Evolutionary conservation across 2,329 filamentous ascomycete species (phyloP).

Genomic region (Exophiala aquamarina): DNA sequence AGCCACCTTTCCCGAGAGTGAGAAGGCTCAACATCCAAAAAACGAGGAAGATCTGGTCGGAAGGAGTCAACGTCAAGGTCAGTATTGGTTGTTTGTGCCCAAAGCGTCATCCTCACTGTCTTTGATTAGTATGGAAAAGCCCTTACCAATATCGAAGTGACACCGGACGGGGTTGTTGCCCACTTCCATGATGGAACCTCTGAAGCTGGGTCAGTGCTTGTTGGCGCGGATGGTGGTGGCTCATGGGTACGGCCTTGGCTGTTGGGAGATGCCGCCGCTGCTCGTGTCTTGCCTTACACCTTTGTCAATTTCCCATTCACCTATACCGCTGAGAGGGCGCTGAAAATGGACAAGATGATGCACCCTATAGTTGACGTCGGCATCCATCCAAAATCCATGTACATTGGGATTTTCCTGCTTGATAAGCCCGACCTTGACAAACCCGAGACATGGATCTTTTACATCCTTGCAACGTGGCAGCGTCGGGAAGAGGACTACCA

Average conservation of each 20-base stretch:
- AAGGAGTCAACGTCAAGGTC: slow-evolving; percentile 32
- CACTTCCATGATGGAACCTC: slow-evolving; percentile 25
- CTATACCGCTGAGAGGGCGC: slow-evolving; percentile 22
- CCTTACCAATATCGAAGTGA: slow-evolving; percentile 17
- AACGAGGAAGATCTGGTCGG: slow-evolving; percentile 34
- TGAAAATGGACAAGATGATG: slow-evolving; percentile 26
- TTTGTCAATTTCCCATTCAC: slow-evolving; percentile 23
- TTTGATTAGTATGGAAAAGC: slow-evolving; percentile 19
- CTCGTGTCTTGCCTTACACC: slow-evolving; percentile 15
- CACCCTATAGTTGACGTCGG: slow-evolving; percentile 27
- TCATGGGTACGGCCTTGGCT: slow-evolving; percentile 23
- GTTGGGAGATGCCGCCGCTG: slow-evolving; percentile 15
- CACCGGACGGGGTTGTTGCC: slow-evolving; percentile 17
- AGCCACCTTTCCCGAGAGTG: slow-evolving; percentile 30
- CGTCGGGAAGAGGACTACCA: slow-evolving; percentile 7
- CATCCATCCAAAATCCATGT: slow-evolving; percentile 25
- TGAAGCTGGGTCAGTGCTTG: slow-evolving; percentile 23
- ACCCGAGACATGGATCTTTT: slow-evolving; percentile 26
- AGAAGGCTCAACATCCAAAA: slow-evolving; percentile 39
- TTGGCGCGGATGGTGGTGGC: slow-evolving; percentile 27
- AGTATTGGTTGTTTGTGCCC: not conserved
- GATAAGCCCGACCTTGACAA: slow-evolving; percentile 25
- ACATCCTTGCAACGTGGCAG: slow-evolving; percentile 23
- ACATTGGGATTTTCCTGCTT: slow-evolving; percentile 22
- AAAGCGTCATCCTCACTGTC: not conserved